Percentiles rank a stretch among this genome's conserved stretches.
These are phyloP conservation scores for Populus hybrid DNA, from an alignment of 441 rosid genomes.

Conservation along the genomic window DNA sequence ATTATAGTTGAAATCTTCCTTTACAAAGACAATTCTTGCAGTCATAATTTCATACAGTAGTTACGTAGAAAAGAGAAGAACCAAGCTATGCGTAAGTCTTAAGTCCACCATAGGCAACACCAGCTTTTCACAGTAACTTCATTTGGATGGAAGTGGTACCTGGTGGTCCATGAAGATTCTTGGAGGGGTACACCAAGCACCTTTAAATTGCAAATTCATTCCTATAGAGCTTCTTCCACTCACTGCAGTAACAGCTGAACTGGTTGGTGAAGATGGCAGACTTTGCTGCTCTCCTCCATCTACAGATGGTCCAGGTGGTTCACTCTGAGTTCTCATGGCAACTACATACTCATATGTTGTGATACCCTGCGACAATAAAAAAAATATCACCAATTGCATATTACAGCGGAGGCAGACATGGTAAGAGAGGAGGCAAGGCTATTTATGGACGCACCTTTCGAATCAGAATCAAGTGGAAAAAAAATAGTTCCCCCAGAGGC, in stretches of 20 bases:
- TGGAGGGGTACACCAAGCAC: conserved; percentile 96
- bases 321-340: conserved; percentile 89
- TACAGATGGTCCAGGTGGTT: conserved; percentile 68
- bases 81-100: background rate
- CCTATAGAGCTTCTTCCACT: conserved; percentile 95
- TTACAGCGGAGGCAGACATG: background rate
- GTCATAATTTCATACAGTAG: background rate
- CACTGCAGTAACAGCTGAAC: conserved; percentile 86
- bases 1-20: background rate
- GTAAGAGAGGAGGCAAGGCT: background rate
- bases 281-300: conserved; percentile 76
- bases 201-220: conserved; percentile 75
- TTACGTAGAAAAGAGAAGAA: background rate
- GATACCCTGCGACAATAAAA: conserved; percentile 59
- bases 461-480: conserved; percentile 88
- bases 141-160: conserved; percentile 35
- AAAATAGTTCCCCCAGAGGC: conserved; percentile 87
- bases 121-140: background rate
- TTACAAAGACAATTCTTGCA: background rate
- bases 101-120: background rate
- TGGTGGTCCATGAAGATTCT: conserved; percentile 94
- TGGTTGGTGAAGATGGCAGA: conserved; percentile 72
- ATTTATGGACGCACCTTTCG: conserved; percentile 54
- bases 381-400: background rate
- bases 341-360: conserved; percentile 93